phyloP scores from a whole-genome alignment of 2,329 filamentous ascomycete genomes.

The Myriosclerotinia duriaeana region DNA sequence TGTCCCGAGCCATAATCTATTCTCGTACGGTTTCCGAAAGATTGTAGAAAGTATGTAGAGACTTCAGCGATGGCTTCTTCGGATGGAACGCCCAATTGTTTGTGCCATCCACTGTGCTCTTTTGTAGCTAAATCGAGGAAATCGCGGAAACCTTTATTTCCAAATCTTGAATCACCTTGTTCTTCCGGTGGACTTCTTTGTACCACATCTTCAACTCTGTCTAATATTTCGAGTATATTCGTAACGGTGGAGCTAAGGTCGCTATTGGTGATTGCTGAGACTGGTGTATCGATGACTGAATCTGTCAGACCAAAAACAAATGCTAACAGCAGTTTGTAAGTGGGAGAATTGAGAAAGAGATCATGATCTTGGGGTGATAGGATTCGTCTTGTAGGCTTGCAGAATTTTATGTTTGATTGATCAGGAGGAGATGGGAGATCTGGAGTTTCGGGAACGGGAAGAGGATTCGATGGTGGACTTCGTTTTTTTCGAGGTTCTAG shows the following conservation, averaged over 20 bases:
- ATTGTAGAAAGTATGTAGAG: constrained; percentile 75
- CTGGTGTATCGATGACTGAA: constrained; percentile 68
- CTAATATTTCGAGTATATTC: constrained; percentile 67
- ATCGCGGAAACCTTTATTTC: constrained; percentile 84
- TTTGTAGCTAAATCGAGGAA: constrained; percentile 70
- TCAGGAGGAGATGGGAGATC: constrained; percentile 67
- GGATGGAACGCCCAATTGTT: constrained; percentile 53
- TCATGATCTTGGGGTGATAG: constrained; percentile 78
- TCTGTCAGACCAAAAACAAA: constrained; percentile 89
- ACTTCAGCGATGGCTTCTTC: constrained; percentile 64
- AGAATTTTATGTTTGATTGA: constrained; percentile 59
- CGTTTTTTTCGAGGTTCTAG: constrained; percentile 63
- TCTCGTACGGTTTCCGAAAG: constrained; percentile 80
- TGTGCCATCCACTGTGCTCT: constrained; percentile 60
- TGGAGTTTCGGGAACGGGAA: constrained; percentile 74
- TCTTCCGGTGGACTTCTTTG: constrained; percentile 75
- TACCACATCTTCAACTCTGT: constrained; percentile 66
- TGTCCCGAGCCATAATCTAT: constrained; percentile 98
- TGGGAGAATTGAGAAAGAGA: constrained; percentile 73
- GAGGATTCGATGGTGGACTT: constrained; percentile 51
- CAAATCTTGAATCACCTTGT: constrained; percentile 85
- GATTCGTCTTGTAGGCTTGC: constrained; percentile 72
- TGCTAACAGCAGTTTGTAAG: constrained; percentile 72
- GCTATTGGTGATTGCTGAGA: constrained; percentile 58
- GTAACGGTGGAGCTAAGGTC: constrained; percentile 60